Conservation (phyloP, 83 land plant species). For the Picea mariana region DNA sequence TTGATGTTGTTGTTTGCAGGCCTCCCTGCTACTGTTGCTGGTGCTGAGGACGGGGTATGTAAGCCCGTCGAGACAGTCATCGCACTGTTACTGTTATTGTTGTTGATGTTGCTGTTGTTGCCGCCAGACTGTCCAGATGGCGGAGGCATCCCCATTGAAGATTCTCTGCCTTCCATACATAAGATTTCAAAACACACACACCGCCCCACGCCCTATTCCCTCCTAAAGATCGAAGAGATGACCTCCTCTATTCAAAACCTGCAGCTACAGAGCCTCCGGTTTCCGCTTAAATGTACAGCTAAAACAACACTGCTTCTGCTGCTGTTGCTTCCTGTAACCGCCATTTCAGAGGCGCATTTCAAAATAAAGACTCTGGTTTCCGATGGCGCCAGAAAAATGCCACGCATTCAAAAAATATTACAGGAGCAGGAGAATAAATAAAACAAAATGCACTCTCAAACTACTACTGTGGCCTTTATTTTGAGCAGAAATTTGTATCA, state of each 20-base stretch:
- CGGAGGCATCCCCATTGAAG: constrained; percentile 6
- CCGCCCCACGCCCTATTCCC: neutral
- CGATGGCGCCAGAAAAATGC: too few relatives aligned
- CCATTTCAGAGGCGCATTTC: neutral
- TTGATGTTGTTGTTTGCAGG: neutral
- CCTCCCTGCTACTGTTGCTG: neutral
- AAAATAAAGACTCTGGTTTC: neutral
- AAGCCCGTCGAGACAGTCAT: neutral
- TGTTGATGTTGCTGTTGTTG: constrained; percentile 3
- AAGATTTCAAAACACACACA: neutral
- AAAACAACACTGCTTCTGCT: neutral
- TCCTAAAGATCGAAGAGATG: neutral
- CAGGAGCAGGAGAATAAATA: too few relatives aligned
- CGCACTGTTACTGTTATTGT: neutral
- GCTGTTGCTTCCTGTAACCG: neutral
- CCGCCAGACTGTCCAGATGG: neutral
- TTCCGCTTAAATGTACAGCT: neutral
- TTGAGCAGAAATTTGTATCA: too few relatives aligned
- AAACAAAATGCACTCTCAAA: too few relatives aligned
- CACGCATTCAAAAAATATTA: too few relatives aligned
- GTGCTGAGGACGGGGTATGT: neutral
- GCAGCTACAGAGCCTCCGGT: neutral
- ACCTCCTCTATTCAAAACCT: neutral
- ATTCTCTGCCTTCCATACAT: constrained; percentile 8
- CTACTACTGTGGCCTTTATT: too few relatives aligned